Base-by-base conservation (phyloP, 2,329 filamentous ascomycete species). In the Alternaria solani region DNA sequence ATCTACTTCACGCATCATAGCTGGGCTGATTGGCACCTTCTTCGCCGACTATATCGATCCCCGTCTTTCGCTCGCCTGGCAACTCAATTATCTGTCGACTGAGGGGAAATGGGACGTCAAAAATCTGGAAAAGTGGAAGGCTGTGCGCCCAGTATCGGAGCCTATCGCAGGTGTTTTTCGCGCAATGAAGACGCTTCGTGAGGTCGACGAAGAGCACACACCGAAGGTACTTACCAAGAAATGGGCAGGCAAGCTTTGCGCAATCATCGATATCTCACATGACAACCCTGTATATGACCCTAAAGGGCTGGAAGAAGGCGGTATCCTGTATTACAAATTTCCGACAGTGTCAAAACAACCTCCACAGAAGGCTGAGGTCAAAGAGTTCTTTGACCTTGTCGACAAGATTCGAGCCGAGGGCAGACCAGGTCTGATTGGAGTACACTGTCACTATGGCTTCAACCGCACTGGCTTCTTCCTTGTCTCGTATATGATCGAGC, bases 101-200 rank as follows among this genome's bases (percentile, higher is more conserved):
- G 91, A 93, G 67, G 94, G 94, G 3, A 98, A 98, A 80, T 98
- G 94, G 94, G 94, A 97, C 73, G 93, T 98, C 67, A 98, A 98
- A 81, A 98, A 98, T 72, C 84, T 97, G 11, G 88, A 87, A 60
- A 98, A 98, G 75, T 98, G 94, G 94, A 87, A 92, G 76, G 88
- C 88, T 18, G 91, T 96, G 1, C 79, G 82, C 1, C 91, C 93
- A 0, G 91, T 96, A 1, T 96, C 92, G 0, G 84, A 86, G 1
- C 88, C 90, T 4, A 95, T 98, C 61, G 91, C 86, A 0, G 87
- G 88, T 14, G 83, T 93, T 5, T 97, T 97, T 75, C 88, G 92
- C 26, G 94, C 93, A 3, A 91, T 97, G 85, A 97, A 98, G 80
- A 98, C 95, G 0, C 85, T 98, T 20, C 88, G 94, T 34, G 93